Base-by-base conservation (phyloP, 352 stramenopile genomes). In the Discostella stelligera region DNA sequence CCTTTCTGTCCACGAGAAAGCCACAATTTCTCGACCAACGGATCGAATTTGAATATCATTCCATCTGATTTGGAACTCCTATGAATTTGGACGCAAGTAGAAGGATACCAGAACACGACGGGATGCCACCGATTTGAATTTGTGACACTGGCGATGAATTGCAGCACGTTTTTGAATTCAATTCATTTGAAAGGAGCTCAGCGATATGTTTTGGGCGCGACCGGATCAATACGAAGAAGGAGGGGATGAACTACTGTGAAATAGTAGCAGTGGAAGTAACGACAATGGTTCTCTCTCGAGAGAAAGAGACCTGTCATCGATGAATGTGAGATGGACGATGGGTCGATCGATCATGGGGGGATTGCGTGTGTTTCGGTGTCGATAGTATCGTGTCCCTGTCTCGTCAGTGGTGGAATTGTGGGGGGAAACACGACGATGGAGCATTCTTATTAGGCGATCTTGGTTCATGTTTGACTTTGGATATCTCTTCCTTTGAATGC, bases 301-400 rank as follows among this genome's bases (percentile, higher is more conserved):
- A n/a, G n/a, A n/a, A n/a, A n/a, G n/a, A n/a, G n/a, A n/a, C n/a
- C 13, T 10, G 37, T 44, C 37, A 44, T 44, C 2, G 37, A 14
- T 44, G 37, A 44, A 44, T 44, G 37, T 44, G 11, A 44, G 37
- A 44, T 44, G 2, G 37, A 44, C 37, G 37, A 44, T 44, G 37
- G 37, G 7, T 14, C 53, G 25, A n/a, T 20, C 23, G n/a, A 20
- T 44, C 21, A 67, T 41, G 41, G 10, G 21, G 25, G 18, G 21
- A 23, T 67, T 58, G 60, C 30, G 59, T 67, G 60, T 67, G 60
- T 48, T 48, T 67, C 16, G 21, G 3, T 13, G 0, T 67, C 46
- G 20, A 67, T 67, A 23, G 21, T 67, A 67, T 67, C 50, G 44
- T 7, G 11, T 44, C 37, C 4, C 37, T 44, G 2, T 44, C 37